Conservation (phyloP, 805 yeast species). For the Diddensiella transvaalensis region DNA sequence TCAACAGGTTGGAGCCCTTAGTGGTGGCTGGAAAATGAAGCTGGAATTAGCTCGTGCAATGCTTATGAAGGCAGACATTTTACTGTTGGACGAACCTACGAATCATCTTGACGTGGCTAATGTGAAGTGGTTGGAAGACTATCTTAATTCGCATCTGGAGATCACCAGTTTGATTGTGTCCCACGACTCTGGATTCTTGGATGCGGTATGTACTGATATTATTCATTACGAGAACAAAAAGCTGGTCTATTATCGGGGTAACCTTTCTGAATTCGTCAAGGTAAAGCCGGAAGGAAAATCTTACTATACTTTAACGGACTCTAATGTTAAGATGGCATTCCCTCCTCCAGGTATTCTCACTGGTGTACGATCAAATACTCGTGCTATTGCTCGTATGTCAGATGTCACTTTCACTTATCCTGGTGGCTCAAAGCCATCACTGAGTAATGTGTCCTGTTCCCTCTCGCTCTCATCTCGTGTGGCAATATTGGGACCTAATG, state of each 20-base stretch:
- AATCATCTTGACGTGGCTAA: constrained; percentile 94
- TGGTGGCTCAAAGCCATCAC: constrained; percentile 80
- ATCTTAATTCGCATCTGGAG: constrained; percentile 72
- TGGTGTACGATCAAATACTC: constrained; percentile 93
- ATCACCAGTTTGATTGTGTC: constrained; percentile 95
- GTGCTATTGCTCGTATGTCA: constrained; percentile 86
- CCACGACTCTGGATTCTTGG: constrained; percentile 96
- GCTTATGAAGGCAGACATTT: constrained; percentile 94
- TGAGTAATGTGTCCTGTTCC: constrained; percentile 79
- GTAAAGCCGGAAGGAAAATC: constrained; percentile 95
- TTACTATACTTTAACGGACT: constrained; percentile 88
- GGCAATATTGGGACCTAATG: constrained; percentile 95
- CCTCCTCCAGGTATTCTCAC: constrained; percentile 97
- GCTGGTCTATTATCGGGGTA: constrained; percentile 93
- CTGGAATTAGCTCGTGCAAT: constrained; percentile 97
- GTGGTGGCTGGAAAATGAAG: constrained; percentile 99
- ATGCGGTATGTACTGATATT: constrained; percentile 92
- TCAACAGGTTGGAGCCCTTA: constrained; percentile 88
- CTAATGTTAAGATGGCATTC: constrained; percentile 93
- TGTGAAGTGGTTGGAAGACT: constrained; percentile 91
- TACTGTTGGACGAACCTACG: constrained; percentile 95
- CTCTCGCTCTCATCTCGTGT: constrained; percentile 93
- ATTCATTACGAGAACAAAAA: constrained; percentile 95
- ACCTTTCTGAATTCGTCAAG: constrained; percentile 85
- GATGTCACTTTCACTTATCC: constrained; percentile 88